Base-by-base conservation (phyloP, 345 rosid genomes). In the Salix suchowensis region DNA sequence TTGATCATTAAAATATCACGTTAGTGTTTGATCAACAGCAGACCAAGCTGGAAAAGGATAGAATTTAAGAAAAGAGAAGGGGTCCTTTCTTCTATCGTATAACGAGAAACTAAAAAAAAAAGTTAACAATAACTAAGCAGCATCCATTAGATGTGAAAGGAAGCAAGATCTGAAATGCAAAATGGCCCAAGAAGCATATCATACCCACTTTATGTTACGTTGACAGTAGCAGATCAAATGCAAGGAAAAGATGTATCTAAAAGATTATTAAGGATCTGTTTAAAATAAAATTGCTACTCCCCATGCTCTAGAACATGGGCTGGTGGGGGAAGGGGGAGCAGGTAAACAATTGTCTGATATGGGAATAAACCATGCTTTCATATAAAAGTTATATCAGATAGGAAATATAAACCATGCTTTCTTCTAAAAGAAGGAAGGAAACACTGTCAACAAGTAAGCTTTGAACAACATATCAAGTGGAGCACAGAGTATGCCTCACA, bases 401-500 rank as follows among this genome's bases (percentile, higher is more conserved):
- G 14, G 32, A 28, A 24, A 30, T n/a, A 19, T n/a, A 72, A 37
- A 37, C 12, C 48, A 72, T 16, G 50, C 39, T 55, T 24, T 74
- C 46, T 5, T 15, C 1, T 14, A 3, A 23, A 64, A 42, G 46
- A 62, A 71, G 2, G 23, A 64, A 42, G 46, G 6, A 62, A 71
- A n/a, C 19, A n/a, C 7, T 24, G n/a, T 61, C 10, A 50, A 40
- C 75, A 18, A 19, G 30, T 26, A 80, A 65, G 19, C 72, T 72
- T 18, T 52, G 79, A 72, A 26, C 54, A 67, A 71, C 48, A 76
- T 82, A 80, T 48, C 36, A 71, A 84, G 78, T 74, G 75, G 78
- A 84, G 80, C 65, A 71, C 44, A 84, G 81, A 86, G 86, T 87
- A 83, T 85, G 91, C 82, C 98, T 90, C 88, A 94, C 98, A 87